These are phyloP conservation scores for Cyberlindnera subsufficiens DNA, from an alignment of 805 yeast genomes.

Conservation along the genomic window DNA sequence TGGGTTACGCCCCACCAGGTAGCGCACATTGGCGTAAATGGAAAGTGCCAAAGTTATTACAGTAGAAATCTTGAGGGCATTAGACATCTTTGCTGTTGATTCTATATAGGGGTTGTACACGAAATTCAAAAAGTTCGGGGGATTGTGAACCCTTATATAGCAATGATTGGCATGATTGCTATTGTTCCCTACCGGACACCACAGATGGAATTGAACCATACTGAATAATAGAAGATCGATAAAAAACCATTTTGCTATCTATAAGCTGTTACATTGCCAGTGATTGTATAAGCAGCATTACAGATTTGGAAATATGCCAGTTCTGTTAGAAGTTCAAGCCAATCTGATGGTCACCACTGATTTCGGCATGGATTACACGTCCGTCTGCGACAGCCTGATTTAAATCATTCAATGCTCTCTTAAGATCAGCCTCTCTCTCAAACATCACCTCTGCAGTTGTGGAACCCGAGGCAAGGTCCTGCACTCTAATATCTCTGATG, in stretches of 20 bases:
- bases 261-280: too few species aligned
- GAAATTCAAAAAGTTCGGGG: background rate
- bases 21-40: constrained; percentile 47
- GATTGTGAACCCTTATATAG: background rate
- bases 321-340: constrained; percentile 1
- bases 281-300: too few species aligned
- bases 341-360: constrained; percentile 19
- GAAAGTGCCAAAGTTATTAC: constrained; percentile 51
- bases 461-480: constrained; percentile 34
- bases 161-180: too few species aligned
- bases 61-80: constrained; percentile 38
- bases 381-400: constrained; percentile 46
- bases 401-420: constrained; percentile 26
- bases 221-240: too few species aligned
- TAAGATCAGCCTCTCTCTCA: constrained; percentile 24
- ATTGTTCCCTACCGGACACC: too few species aligned
- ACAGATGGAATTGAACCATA: too few species aligned
- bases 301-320: too few species aligned
- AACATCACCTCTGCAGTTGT: constrained; percentile 33
- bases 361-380: constrained; percentile 29
- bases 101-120: too few species aligned
- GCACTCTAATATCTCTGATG: constrained; percentile 19
- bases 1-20: constrained; percentile 50
- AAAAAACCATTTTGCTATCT: too few species aligned
- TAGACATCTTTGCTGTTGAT: background rate